Evolutionary conservation across 2,329 filamentous ascomycete genomes (phyloP).

Genomic region (Hyphodiscus sp.): DNA sequence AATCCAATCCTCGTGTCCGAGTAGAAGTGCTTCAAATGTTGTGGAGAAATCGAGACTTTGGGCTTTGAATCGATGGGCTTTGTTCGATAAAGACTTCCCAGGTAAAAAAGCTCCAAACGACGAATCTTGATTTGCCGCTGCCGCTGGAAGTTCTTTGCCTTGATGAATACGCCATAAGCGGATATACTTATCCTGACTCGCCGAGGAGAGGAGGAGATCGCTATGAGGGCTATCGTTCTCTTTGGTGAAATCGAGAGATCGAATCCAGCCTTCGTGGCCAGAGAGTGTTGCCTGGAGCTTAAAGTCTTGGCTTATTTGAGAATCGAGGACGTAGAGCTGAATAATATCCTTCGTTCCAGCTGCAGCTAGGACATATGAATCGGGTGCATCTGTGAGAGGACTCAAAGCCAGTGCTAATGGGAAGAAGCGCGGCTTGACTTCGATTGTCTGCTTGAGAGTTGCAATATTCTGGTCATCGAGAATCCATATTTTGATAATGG

Average conservation of each 20-base stretch:
- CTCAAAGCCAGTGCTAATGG: conserved; percentile 70
- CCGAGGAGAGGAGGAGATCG: conserved; percentile 81
- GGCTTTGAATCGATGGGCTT: conserved; percentile 69
- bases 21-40: conserved; percentile 86
- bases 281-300: conserved; percentile 67
- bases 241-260: conserved; percentile 71
- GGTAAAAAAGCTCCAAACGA: conserved; percentile 51
- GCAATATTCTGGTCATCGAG: conserved; percentile 41
- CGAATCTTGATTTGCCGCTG: conserved; percentile 50
- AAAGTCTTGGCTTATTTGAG: conserved; percentile 45
- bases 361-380: conserved; percentile 66
- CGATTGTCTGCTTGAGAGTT: conserved; percentile 62
- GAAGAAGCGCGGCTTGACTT: conserved; percentile 71
- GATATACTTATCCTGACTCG: conserved; percentile 96
- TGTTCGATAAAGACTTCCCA: conserved; percentile 77
- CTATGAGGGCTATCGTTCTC: conserved; percentile 49
- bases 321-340: conserved; percentile 65
- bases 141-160: conserved; percentile 57
- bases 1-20: conserved; percentile 98
- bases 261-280: conserved; percentile 93
- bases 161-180: conserved; percentile 82
- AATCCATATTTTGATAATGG: conserved; percentile 64
- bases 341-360: conserved; percentile 79
- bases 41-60: conserved; percentile 61
- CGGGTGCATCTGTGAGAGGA: conserved; percentile 43